These are phyloP conservation scores for Dionaea muscipula DNA, from an alignment of 179 eudicot genomes.

Conservation along the genomic window DNA sequence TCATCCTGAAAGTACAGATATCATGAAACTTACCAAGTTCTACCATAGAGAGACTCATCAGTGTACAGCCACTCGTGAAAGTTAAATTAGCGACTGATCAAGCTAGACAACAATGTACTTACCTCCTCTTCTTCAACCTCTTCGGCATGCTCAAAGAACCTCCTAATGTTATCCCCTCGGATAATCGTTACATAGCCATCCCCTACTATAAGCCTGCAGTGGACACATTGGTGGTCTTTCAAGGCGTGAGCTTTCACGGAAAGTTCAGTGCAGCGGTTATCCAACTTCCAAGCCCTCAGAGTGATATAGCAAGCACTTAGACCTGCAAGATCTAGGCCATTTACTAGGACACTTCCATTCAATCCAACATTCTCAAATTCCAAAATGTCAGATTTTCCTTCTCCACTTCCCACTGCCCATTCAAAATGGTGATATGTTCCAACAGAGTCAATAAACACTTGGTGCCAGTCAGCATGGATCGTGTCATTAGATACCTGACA, in stretches of 20 bases:
- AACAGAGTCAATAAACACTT: slow-evolving; percentile 57
- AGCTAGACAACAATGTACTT: slow-evolving; percentile 7
- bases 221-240: slow-evolving; percentile 84
- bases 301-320: slow-evolving; percentile 80
- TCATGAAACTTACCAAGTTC: not conserved
- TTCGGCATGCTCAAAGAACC: slow-evolving; percentile 98
- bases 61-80: not conserved
- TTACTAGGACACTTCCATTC: slow-evolving; percentile 65
- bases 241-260: slow-evolving; percentile 96
- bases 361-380: slow-evolving; percentile 88
- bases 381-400: slow-evolving; percentile 90
- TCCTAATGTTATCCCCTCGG: slow-evolving; percentile 68
- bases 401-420: slow-evolving; percentile 96
- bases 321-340: slow-evolving; percentile 73
- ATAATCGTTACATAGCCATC: slow-evolving; percentile 82
- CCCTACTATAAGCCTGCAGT: slow-evolving; percentile 88
- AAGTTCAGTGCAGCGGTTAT: slow-evolving; percentile 63
- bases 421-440: slow-evolving; percentile 90
- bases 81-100: not conserved
- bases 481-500: slow-evolving; percentile 72
- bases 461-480: slow-evolving; percentile 91
- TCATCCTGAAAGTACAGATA: slow-evolving; percentile 57
- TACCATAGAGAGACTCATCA: not conserved
- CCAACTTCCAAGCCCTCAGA: slow-evolving; percentile 79
- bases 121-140: slow-evolving; percentile 99